Evolutionary conservation across 2,329 filamentous ascomycete genomes (phyloP).

Genomic region (Alternaria solani): DNA sequence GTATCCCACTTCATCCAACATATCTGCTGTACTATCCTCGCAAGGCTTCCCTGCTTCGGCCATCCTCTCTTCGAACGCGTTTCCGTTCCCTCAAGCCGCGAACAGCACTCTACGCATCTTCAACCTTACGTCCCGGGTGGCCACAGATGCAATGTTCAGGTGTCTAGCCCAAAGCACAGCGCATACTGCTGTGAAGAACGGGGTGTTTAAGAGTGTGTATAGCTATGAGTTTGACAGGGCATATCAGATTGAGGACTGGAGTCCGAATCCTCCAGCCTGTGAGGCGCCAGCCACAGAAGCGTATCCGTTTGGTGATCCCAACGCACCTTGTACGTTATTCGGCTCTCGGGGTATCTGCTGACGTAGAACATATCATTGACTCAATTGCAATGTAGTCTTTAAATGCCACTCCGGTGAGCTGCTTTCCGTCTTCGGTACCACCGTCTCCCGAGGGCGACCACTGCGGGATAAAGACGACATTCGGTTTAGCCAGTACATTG

Average conservation of each 20-base stretch:
- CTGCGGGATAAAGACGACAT: neutral
- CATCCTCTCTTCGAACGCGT: conserved; percentile 19
- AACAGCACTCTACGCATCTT: conserved; percentile 48
- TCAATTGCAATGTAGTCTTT: neutral
- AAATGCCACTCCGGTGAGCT: neutral
- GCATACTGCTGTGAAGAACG: conserved; percentile 28
- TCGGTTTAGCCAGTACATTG: neutral
- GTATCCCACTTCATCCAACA: conserved; percentile 19
- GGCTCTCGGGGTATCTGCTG: neutral
- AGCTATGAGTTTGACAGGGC: conserved; percentile 45
- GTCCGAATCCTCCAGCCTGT: conserved; percentile 48
- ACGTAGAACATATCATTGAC: neutral
- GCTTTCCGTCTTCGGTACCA: neutral
- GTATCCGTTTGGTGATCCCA: conserved; percentile 39
- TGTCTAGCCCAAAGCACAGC: conserved; percentile 44
- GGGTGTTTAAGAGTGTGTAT: conserved; percentile 34
- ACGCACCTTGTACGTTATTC: conserved; percentile 8
- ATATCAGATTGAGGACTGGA: conserved; percentile 39
- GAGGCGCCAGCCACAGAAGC: conserved; percentile 33
- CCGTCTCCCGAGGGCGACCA: neutral
- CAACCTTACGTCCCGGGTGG: conserved; percentile 42
- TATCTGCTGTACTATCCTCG: conserved; percentile 27
- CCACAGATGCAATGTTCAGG: conserved; percentile 44
- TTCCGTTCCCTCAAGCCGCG: conserved; percentile 30
- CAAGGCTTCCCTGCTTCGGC: conserved; percentile 21